Evolutionary conservation across 805 yeast genomes (phyloP), one percentile per base, ranked within the genome.

Genomic region (Jamesozyma hellenica): DNA sequence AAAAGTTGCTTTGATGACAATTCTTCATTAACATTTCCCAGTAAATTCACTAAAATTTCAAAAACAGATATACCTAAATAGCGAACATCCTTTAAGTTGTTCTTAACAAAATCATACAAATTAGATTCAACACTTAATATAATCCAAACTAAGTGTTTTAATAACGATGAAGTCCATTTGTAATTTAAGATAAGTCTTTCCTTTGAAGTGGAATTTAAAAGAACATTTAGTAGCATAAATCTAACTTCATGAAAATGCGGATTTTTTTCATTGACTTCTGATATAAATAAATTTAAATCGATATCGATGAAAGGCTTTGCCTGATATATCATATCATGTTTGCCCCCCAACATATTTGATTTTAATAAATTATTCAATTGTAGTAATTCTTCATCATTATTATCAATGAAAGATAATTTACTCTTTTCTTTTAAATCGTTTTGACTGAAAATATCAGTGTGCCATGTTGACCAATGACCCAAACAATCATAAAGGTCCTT

Each of bases 31-130:
- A 51, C 12, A 45, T 46, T 32, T 58, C 66, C 63, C 63, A 71
- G 21, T 46, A 44, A 36, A 46, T 77, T 74, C 0, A 70, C 59
- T 11, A 75, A 47, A 0, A 74, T 46, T 43, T 77, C 82, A 45
- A 58, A 66, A 2, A 72, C 48, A 1, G 75, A 53, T 3, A 66
- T 42, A 3, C 56, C 56, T 3, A 57, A 28, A 29, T 46, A 51
- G 27, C 46, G 35, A 32, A 50, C 42, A 2, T 32, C 34, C 4
- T 26, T 15, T 7, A 35, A 8, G 28, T 47, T 42, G 1, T 40
- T 36, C 10, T 38, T 23, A 7, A 60, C n/a, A 42, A 49, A 49
- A 5, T 47, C 46, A 36, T 47, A 53, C 2, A 53, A 29, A 16
- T 46, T 55, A 11, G 42, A 38, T 39, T 64, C 67, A 10, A 50